Percentiles rank a stretch among this genome's conserved stretches.
Conservation (phyloP, 2,329 filamentous ascomycete species). For the Calonectria ilicicola region DNA sequence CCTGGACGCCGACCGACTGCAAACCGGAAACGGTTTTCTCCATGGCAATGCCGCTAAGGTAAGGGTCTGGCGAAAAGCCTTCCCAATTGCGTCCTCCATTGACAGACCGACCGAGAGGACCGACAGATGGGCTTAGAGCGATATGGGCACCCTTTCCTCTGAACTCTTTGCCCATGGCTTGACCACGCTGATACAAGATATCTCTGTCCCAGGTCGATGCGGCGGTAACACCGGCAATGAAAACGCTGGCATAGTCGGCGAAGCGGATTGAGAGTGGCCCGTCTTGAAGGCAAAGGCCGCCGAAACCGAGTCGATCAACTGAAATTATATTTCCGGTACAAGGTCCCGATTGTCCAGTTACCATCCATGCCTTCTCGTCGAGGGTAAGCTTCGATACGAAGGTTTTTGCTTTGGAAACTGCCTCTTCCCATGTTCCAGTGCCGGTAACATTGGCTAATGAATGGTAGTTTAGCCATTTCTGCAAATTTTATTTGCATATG, state of each 20-base stretch:
- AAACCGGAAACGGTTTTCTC: constrained; percentile 48
- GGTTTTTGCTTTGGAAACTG: constrained; percentile 49
- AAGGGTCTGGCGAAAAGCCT: constrained; percentile 73
- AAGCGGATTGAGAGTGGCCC: constrained; percentile 45
- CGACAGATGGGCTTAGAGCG: constrained; percentile 62
- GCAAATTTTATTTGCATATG: no score
- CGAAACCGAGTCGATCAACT: constrained; percentile 55
- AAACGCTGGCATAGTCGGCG: constrained; percentile 59
- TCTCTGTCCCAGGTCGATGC: constrained; percentile 74
- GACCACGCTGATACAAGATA: constrained; percentile 66
- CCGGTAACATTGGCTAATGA: no score
- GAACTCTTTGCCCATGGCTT: constrained; percentile 68
- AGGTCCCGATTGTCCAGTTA: constrained; percentile 48
- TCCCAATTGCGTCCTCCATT: constrained; percentile 75
- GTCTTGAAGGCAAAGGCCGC: constrained; percentile 55
- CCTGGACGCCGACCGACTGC: constrained; percentile 52
- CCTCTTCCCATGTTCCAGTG: constrained; percentile 45
- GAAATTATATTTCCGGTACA: constrained; percentile 51
- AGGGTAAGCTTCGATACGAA: constrained; percentile 45
- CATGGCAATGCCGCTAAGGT: constrained; percentile 69
- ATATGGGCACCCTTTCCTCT: constrained; percentile 79
- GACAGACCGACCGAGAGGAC: constrained; percentile 57
- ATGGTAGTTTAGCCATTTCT: no score
- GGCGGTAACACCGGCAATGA: constrained; percentile 71
- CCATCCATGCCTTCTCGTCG: constrained; percentile 47